Base-by-base conservation (phyloP, 768 basidiomycete genomes). In the Pisolithus sp. region DNA sequence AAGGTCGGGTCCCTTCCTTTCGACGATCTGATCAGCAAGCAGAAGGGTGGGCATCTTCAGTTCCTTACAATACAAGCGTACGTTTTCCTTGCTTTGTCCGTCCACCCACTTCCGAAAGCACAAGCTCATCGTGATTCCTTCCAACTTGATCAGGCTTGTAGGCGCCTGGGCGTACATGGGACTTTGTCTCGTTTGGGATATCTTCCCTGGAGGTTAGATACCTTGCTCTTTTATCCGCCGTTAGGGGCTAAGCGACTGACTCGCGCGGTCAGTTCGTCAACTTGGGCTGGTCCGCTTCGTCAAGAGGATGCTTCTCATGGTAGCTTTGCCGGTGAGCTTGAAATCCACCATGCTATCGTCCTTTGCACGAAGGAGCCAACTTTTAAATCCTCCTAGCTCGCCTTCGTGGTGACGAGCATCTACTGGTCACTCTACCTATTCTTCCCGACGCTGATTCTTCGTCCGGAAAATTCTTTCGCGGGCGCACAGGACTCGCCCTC, bases 21-120 rank as follows among this genome's bases (percentile, higher is more conserved):
- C 5, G 59, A 65, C 48, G 51, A 52, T 1, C 70, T 65, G 55
- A 74, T 82, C 1, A 37, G n/a, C 10, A 50, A 57, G 3, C 80
- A 79, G 58, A 78, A 76, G 56, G 85, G 85, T 2, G 87, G 87
- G 0, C 80, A 82, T 57, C 77, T 75, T 44, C 84, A 85, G 63
- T 92, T 79, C 61, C 69, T 92, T 49, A 93, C 90, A 0, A 86
- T 90, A 57, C 81, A 88, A 67, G 86, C 86, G 88, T 83, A 54
- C 18, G 76, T 61, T 34, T 34, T 18, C 7, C 26, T 43, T 24
- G 39, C 15, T n/a, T 15, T 46, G 18, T 7, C 7, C 21, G 21
- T 31, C 2, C n/a, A 41, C 38, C 4, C 13, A 18, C 2, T 13
- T 8, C 7, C 7, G 30, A 44, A 3, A 24, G 34, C 13, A 34